Percentiles rank a stretch among this genome's conserved stretches.
Conservation (phyloP, 257 asterid species). For the Handroanthus guayacan region DNA sequence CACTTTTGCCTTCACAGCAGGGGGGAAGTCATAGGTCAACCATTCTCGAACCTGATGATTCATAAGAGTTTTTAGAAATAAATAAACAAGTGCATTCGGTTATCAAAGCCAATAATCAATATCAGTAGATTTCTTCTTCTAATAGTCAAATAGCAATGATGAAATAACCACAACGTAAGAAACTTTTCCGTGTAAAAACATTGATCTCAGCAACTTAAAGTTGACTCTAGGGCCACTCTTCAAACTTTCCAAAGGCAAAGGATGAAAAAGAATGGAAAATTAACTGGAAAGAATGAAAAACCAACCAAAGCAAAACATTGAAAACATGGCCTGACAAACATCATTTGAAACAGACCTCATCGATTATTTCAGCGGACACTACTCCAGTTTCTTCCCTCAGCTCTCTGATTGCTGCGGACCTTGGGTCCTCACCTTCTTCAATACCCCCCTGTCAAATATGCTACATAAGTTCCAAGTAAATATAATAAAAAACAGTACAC, state of each 20-base stretch:
- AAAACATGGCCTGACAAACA: neutral
- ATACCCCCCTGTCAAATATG: constrained; percentile 74
- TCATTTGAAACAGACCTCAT: constrained; percentile 63
- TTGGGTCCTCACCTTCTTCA: constrained; percentile 97
- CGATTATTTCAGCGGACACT: constrained; percentile 84
- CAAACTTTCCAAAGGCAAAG: neutral
- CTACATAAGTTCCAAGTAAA: constrained; percentile 22
- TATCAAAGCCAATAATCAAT: neutral
- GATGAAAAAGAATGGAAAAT: neutral
- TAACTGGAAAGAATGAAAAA: neutral
- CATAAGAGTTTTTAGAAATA: constrained; percentile 30
- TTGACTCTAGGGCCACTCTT: neutral
- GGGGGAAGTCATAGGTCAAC: constrained; percentile 96
- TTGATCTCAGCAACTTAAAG: neutral
- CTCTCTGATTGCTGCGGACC: constrained; percentile 90
- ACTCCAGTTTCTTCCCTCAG: constrained; percentile 95
- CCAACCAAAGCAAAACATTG: neutral
- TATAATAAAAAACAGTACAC: neutral
- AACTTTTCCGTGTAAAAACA: neutral
- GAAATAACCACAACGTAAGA: neutral
- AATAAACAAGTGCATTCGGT: neutral
- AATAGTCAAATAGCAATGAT: neutral
- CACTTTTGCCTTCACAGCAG: constrained; percentile 95
- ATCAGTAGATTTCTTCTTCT: constrained; percentile 5
- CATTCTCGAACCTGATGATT: constrained; percentile 80